Base-by-base conservation (phyloP, 2,329 filamentous ascomycete genomes). In the Albophoma yamanashiensis region DNA sequence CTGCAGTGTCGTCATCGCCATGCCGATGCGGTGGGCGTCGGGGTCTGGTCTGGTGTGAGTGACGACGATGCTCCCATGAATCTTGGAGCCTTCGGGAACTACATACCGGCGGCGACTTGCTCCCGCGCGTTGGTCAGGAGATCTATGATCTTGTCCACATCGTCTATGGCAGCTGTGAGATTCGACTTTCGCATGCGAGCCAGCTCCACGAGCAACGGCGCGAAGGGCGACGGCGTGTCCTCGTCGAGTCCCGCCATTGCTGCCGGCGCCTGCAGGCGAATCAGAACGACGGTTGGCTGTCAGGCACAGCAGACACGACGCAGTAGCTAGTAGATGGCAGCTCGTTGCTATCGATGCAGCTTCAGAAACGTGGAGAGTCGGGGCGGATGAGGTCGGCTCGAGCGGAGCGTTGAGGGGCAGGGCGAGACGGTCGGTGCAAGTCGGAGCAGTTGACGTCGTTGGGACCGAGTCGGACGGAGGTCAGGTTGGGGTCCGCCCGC, bases 61-160 rank as follows among this genome's bases (percentile, higher is more conserved):
- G 22, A 25, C 22, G 22, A 15, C n/a, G 43, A 25, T 53, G 27
- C 12, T 20, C 20, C 5, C 7, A 5, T 15, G 17, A 22, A 22
- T 31, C 31, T 38, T 1, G 11, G 4, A 22, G 27, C 20, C 11
- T 36, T 20, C 22, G 11, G 42, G 39, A 42, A 45, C 36, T 50
- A 59, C 76, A 62, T 74, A 91, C 91, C 86, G 66, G 81, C 77
- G 64, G 87, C 86, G 62, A 97, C 88, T 64, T 84, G 80, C 63
- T 91, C 85, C 60, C 91, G 83, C 45, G 92, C 90, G 56, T 81
- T 80, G 64, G 85, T 82, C 36, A 99, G 84, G 60, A 90, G 75
- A 63, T 91, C 84, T 66, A 99, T 91, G 45, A 92, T 88, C 62
- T 84, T 83, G 71, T 97, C 91, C 22, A 96, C 89, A 80, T 95